Evolutionary conservation across 140 eudicot genomes (phyloP).

Genomic region (Flaveria floridana): DNA sequence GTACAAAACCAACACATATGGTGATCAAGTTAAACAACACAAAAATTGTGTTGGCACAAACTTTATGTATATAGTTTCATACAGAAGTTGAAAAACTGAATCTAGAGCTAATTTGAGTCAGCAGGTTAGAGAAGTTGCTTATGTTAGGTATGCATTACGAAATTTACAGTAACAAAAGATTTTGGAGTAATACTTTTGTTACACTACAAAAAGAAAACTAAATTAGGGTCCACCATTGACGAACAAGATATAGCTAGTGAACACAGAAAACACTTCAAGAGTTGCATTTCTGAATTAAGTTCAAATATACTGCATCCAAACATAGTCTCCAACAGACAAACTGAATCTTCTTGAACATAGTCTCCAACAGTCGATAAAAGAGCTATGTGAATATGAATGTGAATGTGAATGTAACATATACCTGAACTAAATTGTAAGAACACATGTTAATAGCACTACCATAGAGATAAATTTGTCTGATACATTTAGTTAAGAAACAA

Average conservation of each 20-base stretch:
- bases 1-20: neutral
- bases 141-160: neutral
- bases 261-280: neutral
- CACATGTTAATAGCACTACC: conserved; percentile 13
- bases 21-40: neutral
- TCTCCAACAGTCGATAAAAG: neutral
- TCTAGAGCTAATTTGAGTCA: neutral
- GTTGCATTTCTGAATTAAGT: neutral
- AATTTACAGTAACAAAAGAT: neutral
- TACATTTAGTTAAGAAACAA: neutral
- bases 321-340: neutral
- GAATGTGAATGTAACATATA: neutral
- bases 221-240: neutral
- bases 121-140: neutral
- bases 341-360: neutral
- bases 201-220: neutral
- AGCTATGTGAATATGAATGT: neutral
- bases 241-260: neutral
- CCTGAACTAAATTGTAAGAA: neutral
- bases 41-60: neutral
- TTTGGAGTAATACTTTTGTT: neutral
- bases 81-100: neutral
- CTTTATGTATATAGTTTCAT: neutral
- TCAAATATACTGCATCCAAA: neutral
- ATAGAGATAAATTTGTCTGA: conserved; percentile 16